Base-by-base conservation (phyloP, 2,329 filamentous ascomycete species). In the Alternaria gaisen region DNA sequence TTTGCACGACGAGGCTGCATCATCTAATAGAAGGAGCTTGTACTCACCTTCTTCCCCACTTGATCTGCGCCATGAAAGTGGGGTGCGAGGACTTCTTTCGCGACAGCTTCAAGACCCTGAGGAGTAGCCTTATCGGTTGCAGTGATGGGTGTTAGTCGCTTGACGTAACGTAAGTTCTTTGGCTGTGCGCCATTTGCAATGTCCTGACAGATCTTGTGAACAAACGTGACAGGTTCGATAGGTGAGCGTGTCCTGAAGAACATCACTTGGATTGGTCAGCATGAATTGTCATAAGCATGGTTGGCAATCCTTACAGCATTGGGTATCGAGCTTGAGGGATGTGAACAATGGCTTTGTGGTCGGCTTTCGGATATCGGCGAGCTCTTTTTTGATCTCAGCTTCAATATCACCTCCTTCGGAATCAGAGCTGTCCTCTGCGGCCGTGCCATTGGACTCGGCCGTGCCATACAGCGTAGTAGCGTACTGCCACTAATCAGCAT, bases 341-440 rank as follows among this genome's bases (percentile, higher is more conserved):
- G 82, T 82, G 71, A 87, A 88, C 16, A 84, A 77, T 56, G 82
- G 82, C 58, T 82, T 80, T 26, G 75, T 77, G 54, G 74, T 72
- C 61, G 83, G 82, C 66, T 81, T 83, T 61, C 86, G 87, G 69
- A 93, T 85, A 3, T 81, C 83, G 28, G 84, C 85, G n/a, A 95
- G 77, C 78, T 95, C 92, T 72, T 88, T 88, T 68, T 87, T 77
- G 67, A 95, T 92, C 28, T 88, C 86, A 5, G 87, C 84, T 73
- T 93, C 91, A 68, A 95, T 92, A 68, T 93, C 90, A 56, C 68
- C 76, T 16, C 69, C 74, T 11, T 72, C 72, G 8, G 70, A 68
- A 42, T 74, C 69, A 26, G 74, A 73, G 22, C 74, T 73, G 18
- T 68, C 71, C 20, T 72, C 74, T 50, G 83, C 83, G 18, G 81